A percentile compares a stretch with the other conserved stretches of the same genome.
Evolutionary conservation across 352 stramenopile genomes (phyloP).

Genomic region (Globisporangium paroecandrum): DNA sequence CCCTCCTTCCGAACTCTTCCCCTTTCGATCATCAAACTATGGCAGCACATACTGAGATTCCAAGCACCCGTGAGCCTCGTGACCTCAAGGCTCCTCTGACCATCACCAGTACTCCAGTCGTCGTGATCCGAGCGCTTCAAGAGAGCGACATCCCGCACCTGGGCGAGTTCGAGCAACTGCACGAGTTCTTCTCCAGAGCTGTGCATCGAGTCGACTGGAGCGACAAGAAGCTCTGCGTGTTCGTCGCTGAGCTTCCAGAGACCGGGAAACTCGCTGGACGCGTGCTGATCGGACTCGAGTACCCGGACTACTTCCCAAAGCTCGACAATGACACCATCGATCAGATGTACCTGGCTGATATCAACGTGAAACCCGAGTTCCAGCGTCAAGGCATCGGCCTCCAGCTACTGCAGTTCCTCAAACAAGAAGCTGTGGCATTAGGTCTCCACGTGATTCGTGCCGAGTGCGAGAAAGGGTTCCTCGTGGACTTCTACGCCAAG

Average conservation of each 20-base stretch:
- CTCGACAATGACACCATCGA: constrained; percentile 15
- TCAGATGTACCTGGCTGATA: constrained; percentile 27
- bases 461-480: constrained; percentile 34
- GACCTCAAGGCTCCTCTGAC: not conserved
- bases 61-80: not conserved
- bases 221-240: constrained; percentile 21
- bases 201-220: constrained; percentile 25
- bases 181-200: not conserved
- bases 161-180: not conserved
- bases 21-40: not conserved
- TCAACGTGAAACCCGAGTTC: constrained; percentile 23
- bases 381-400: constrained; percentile 20
- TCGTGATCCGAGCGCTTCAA: constrained; percentile 6
- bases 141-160: constrained; percentile 7
- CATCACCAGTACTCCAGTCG: not conserved
- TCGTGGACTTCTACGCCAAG: constrained; percentile 22
- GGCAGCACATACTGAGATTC: not conserved
- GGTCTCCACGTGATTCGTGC: constrained; percentile 20
- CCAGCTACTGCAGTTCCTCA: constrained; percentile 22
- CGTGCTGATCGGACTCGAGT: constrained; percentile 21
- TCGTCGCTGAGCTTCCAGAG: constrained; percentile 23
- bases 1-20: not conserved
- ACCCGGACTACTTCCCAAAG: constrained; percentile 30
- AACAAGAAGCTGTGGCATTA: constrained; percentile 14
- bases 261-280: not conserved